phyloP scores from a whole-genome alignment of 1,284 basidiomycete genomes.

The Caloboletus inedulis region DNA sequence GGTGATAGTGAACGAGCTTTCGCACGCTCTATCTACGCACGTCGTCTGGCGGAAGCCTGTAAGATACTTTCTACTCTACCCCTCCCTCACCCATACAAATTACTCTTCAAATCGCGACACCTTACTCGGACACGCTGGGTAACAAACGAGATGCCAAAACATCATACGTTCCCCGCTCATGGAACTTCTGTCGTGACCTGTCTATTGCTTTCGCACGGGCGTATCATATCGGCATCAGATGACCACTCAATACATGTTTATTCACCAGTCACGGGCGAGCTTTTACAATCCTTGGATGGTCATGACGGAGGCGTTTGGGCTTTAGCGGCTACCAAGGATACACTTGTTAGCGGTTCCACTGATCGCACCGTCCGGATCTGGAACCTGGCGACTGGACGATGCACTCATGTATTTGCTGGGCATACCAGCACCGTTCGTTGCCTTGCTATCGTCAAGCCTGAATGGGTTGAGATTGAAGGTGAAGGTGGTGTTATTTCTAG shows the following conservation, averaged over 20 bases:
- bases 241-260: conserved; percentile 94
- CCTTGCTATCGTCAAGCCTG: conserved; percentile 86
- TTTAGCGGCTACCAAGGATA: conserved; percentile 78
- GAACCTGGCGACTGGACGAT: conserved; percentile 77
- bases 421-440: conserved; percentile 93
- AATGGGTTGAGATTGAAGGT: conserved; percentile 69
- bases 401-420: conserved; percentile 89
- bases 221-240: conserved; percentile 93
- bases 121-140: conserved; percentile 78
- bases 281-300: conserved; percentile 74
- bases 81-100: conserved; percentile 79
- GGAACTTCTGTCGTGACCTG: conserved; percentile 91
- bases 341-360: conserved; percentile 89
- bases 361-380: conserved; percentile 94
- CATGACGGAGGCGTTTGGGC: conserved; percentile 98
- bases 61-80: conserved; percentile 48
- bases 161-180: conserved; percentile 81
- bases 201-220: conserved; percentile 87
- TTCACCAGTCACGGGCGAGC: conserved; percentile 74
- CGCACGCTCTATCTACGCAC: conserved; percentile 56
- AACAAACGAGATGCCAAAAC: conserved; percentile 66
- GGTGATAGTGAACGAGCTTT: conserved; percentile 73
- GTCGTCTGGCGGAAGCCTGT: conserved; percentile 47
- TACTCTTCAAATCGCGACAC: conserved; percentile 81
- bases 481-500: conserved; percentile 54